These are phyloP conservation scores for Trichoderma koningiopsis DNA, from an alignment of 2,329 filamentous ascomycete genomes.

Conservation along the genomic window DNA sequence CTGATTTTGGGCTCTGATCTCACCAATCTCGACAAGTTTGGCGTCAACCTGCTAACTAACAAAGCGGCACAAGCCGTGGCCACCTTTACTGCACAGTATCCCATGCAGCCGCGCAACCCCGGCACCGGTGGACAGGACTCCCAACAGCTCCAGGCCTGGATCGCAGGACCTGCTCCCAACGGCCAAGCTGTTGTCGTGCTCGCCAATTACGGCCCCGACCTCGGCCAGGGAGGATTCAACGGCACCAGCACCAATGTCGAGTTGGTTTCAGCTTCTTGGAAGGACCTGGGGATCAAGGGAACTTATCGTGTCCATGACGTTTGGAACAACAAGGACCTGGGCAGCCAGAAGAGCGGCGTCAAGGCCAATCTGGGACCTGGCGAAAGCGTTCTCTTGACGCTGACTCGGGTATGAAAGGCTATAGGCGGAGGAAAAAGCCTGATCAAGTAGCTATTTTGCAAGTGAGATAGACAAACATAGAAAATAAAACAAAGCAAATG, in stretches of 20 bases:
- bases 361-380: constrained; percentile 21
- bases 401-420: constrained; percentile 19
- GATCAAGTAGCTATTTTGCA: not conserved
- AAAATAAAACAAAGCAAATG: not conserved
- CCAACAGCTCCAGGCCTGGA: constrained; percentile 31
- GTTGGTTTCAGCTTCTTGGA: constrained; percentile 27
- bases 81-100: constrained; percentile 29
- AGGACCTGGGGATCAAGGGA: constrained; percentile 26
- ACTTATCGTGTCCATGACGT: constrained; percentile 26
- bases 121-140: constrained; percentile 28
- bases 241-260: constrained; percentile 15
- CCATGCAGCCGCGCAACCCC: constrained; percentile 29
- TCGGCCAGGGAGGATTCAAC: constrained; percentile 29
- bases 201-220: constrained; percentile 30
- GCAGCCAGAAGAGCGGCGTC: constrained; percentile 11
- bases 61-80: constrained; percentile 26
- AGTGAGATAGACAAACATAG: not conserved
- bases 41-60: constrained; percentile 27
- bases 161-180: constrained; percentile 27
- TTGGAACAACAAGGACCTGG: constrained; percentile 27
- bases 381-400: constrained; percentile 23
- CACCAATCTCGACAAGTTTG: constrained; percentile 26
- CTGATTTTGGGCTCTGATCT: constrained; percentile 29
- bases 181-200: constrained; percentile 28
- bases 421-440: not conserved